Evolutionary conservation across 2,329 filamentous ascomycete genomes (phyloP).

Genomic region (Intubia oerlemansii): DNA sequence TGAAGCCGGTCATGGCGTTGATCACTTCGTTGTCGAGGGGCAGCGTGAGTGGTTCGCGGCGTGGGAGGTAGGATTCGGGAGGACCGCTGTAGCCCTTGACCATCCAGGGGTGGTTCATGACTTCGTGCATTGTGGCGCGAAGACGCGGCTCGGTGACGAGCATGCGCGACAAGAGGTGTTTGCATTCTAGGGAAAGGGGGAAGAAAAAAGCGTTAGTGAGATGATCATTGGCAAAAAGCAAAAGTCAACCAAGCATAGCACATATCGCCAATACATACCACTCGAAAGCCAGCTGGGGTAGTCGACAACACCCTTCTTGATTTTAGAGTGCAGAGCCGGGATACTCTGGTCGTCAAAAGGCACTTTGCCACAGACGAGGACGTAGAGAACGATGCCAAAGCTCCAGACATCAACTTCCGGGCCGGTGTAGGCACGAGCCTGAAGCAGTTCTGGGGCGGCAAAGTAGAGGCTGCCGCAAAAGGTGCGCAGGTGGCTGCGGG

Average conservation of each 20-base stretch:
- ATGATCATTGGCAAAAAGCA: neutral
- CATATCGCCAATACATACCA: conserved; percentile 32
- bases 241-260: no score
- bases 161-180: conserved; percentile 82
- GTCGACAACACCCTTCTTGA: conserved; percentile 90
- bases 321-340: conserved; percentile 94
- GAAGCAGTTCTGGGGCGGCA: conserved; percentile 81
- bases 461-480: conserved; percentile 98
- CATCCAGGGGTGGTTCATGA: conserved; percentile 93
- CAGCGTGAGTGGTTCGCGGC: conserved; percentile 63
- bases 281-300: conserved; percentile 84
- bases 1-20: conserved; percentile 91
- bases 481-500: conserved; percentile 69
- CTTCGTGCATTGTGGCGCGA: conserved; percentile 70
- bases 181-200: conserved; percentile 64
- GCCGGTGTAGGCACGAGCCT: conserved; percentile 84
- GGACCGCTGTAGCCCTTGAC: conserved; percentile 70
- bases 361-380: conserved; percentile 91
- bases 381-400: conserved; percentile 94
- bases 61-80: conserved; percentile 74
- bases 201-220: conserved; percentile 11
- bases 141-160: conserved; percentile 82
- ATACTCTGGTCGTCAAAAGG: conserved; percentile 99
- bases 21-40: conserved; percentile 71
- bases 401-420: conserved; percentile 98